Evolutionary conservation across 768 basidiomycete genomes (phyloP).

Genomic region (Mycena albidolilacea): DNA sequence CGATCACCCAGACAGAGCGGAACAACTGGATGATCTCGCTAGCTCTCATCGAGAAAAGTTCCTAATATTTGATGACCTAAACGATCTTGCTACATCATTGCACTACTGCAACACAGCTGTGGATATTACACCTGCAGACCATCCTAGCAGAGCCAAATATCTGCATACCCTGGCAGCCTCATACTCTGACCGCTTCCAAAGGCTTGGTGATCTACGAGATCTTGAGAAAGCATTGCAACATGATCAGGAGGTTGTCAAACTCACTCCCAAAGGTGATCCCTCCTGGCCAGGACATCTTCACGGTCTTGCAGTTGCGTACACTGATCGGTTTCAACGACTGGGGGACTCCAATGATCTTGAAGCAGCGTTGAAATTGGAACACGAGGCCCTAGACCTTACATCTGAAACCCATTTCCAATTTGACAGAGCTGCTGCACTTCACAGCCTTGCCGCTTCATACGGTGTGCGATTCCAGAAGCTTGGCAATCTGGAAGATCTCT

Average conservation of each 20-base stretch:
- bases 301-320: conserved; percentile 6
- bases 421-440: conserved; percentile 8
- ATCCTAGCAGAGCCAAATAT: conserved; percentile 13
- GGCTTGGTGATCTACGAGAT: conserved; percentile 11
- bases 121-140: conserved; percentile 5
- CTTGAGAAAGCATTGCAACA: conserved; percentile 17
- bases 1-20: conserved; percentile 8
- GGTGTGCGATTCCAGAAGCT: background rate
- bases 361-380: conserved; percentile 12
- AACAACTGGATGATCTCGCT: background rate
- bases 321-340: conserved; percentile 9
- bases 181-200: conserved; percentile 11
- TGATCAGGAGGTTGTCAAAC: conserved; percentile 12
- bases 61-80: conserved; percentile 6
- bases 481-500: conserved; percentile 8
- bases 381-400: conserved; percentile 6
- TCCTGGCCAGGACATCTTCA: conserved; percentile 8
- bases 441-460: conserved; percentile 12
- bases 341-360: conserved; percentile 12
- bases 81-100: conserved; percentile 3
- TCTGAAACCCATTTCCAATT: conserved; percentile 9
- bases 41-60: conserved; percentile 11
- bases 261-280: conserved; percentile 8
- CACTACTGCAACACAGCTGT: conserved; percentile 3
- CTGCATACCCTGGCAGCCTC: conserved; percentile 12